Evolutionary conservation across 805 yeast genomes (phyloP).

Genomic region (Candida maesae): DNA sequence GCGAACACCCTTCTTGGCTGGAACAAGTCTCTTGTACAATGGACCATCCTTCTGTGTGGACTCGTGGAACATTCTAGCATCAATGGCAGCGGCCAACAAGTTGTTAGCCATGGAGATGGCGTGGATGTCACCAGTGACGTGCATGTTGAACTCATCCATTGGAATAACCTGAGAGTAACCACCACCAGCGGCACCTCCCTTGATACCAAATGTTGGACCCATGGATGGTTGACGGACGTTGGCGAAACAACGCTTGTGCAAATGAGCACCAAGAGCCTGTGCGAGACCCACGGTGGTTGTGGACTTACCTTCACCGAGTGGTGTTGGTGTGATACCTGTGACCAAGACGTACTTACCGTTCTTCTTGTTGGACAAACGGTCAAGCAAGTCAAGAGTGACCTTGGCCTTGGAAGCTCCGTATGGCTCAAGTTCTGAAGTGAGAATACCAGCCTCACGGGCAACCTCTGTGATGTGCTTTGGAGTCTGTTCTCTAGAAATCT

Average conservation of each 20-base stretch:
- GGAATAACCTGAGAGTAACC: conserved; percentile 86
- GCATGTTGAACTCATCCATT: conserved; percentile 86
- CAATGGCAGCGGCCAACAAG: conserved; percentile 79
- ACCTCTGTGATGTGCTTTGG: conserved; percentile 69
- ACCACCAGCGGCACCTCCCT: conserved; percentile 92
- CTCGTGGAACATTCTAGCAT: conserved; percentile 84
- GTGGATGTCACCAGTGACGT: conserved; percentile 81
- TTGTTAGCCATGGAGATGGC: conserved; percentile 82
- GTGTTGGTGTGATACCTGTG: conserved; percentile 84
- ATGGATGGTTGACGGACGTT: conserved; percentile 84
- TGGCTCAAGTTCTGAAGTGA: conserved; percentile 68
- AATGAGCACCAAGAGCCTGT: conserved; percentile 78
- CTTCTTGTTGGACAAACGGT: conserved; percentile 53
- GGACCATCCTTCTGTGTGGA: conserved; percentile 69
- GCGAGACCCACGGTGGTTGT: conserved; percentile 82
- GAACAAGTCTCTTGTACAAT: conserved; percentile 70
- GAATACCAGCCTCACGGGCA: conserved; percentile 65
- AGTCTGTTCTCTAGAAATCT: conserved; percentile 68
- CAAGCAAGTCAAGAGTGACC: conserved; percentile 59
- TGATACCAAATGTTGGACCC: conserved; percentile 88
- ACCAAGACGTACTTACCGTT: conserved; percentile 74
- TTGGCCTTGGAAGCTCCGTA: conserved; percentile 77
- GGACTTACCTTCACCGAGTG: conserved; percentile 82
- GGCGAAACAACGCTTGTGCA: conserved; percentile 65
- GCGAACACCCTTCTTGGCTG: conserved; percentile 67